A percentile compares a stretch with the other conserved stretches of the same genome.
These are phyloP conservation scores for Blastobotrys parvus DNA, from an alignment of 805 yeast species.

Conservation along the genomic window DNA sequence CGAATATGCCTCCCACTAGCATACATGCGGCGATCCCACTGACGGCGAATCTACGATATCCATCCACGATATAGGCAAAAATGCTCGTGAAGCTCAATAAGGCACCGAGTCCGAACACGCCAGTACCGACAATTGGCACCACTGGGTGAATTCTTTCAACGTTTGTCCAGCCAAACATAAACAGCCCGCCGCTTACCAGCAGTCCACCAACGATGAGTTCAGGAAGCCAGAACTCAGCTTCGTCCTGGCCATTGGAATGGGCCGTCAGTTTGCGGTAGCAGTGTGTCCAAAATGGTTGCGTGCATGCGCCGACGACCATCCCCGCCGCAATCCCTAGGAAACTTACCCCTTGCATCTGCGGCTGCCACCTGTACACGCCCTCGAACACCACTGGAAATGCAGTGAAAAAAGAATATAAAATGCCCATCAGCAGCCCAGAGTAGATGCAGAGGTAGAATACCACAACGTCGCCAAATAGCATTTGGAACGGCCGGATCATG, in stretches of 20 bases:
- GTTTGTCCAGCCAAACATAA: conserved; percentile 48
- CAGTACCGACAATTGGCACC: conserved; percentile 56
- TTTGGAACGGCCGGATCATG: conserved; percentile 24
- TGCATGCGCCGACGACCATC: conserved; percentile 47
- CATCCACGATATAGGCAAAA: conserved; percentile 30
- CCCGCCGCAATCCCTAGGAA: conserved; percentile 61
- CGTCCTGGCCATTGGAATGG: conserved; percentile 31
- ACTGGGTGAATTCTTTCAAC: conserved; percentile 40
- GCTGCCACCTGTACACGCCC: conserved; percentile 38
- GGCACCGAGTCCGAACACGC: conserved; percentile 32
- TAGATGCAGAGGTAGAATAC: conserved; percentile 45
- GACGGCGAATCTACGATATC: conserved; percentile 51
- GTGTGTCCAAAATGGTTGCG: conserved; percentile 14
- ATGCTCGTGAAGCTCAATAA: conserved; percentile 32
- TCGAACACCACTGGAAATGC: conserved; percentile 51
- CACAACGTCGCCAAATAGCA: conserved; percentile 47
- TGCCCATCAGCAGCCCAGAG: conserved; percentile 49
- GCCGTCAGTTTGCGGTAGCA: conserved; percentile 34
- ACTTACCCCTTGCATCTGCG: conserved; percentile 49
- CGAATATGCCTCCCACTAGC: conserved; percentile 62
- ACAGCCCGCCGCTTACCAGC: conserved; percentile 38
- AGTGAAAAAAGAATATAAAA: conserved; percentile 51
- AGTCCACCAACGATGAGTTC: conserved; percentile 44
- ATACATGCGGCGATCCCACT: conserved; percentile 88
- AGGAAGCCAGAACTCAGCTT: conserved; percentile 46